A percentile compares a stretch with the other conserved stretches of the same genome.
These are phyloP conservation scores for Meyerozyma carpophila DNA, from an alignment of 1,139 yeast genomes.

Conservation along the genomic window DNA sequence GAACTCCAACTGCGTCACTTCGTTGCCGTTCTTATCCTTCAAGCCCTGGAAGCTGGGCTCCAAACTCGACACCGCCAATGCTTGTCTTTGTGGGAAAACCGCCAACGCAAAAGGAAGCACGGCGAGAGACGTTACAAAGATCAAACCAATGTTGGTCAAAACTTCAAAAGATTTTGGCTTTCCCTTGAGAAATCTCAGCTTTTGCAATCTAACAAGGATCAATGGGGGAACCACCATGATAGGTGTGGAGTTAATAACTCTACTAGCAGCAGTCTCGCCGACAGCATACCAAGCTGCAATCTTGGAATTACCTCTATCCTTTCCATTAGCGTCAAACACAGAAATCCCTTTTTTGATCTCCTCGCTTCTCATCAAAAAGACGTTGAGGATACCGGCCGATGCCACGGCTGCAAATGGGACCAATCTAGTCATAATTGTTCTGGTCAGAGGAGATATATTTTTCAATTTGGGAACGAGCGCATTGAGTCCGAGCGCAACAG, in stretches of 20 bases:
- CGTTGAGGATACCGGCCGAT: constrained; percentile 91
- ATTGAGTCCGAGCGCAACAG: constrained; percentile 90
- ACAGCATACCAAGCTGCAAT: constrained; percentile 89
- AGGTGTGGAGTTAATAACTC: constrained; percentile 95
- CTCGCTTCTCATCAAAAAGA: constrained; percentile 90
- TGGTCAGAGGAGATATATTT: constrained; percentile 61
- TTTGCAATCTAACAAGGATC: constrained; percentile 70
- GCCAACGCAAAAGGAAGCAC: constrained; percentile 94
- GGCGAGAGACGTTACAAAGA: constrained; percentile 76
- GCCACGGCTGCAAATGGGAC: constrained; percentile 99
- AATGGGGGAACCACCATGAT: constrained; percentile 95
- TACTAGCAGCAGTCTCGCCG: constrained; percentile 91
- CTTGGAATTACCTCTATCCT: constrained; percentile 70
- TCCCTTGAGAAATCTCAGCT: constrained; percentile 54
- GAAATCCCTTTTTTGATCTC: constrained; percentile 81
- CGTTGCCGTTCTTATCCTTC: constrained; percentile 59
- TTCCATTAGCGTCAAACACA: constrained; percentile 67
- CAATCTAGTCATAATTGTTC: constrained; percentile 68
- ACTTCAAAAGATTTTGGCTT: constrained; percentile 62
- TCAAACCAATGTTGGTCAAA: constrained; percentile 72
- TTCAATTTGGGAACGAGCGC: constrained; percentile 79
- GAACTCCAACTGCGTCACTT: constrained; percentile 62
- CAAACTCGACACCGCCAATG: constrained; percentile 49
- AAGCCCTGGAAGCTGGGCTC: constrained; percentile 60
- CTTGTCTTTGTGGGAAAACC: constrained; percentile 85